Conservation (phyloP, 257 asterid species). For the Haberlea rhodopensis region DNA sequence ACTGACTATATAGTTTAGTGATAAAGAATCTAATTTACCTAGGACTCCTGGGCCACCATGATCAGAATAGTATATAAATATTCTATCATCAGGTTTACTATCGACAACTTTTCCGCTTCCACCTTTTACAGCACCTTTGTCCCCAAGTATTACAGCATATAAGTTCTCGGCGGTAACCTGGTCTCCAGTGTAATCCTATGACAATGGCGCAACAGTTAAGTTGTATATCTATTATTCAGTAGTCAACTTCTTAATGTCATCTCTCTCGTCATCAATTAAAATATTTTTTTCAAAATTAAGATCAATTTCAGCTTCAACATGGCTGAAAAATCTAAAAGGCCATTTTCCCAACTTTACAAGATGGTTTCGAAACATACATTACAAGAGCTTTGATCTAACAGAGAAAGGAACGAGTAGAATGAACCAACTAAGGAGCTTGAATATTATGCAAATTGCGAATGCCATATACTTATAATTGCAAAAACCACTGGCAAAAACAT, state of each 20-base stretch:
- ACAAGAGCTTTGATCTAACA: too few relatives aligned
- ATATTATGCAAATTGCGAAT: background rate
- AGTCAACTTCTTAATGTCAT: background rate
- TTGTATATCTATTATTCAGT: background rate
- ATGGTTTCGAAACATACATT: too few relatives aligned
- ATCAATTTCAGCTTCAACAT: too few relatives aligned
- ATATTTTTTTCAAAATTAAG: background rate
- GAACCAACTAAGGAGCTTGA: background rate
- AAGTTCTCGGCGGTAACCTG: constrained; percentile 60
- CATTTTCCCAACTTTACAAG: background rate
- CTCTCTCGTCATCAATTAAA: background rate
- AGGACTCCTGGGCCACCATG: constrained; percentile 98
- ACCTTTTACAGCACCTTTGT: constrained; percentile 57
- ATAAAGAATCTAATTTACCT: constrained; percentile 41
- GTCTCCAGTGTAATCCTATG: constrained; percentile 78
- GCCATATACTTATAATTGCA: too few relatives aligned
- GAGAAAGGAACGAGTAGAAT: too few relatives aligned
- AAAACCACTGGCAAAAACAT: background rate
- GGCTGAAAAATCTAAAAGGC: too few relatives aligned
- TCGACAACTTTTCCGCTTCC: constrained; percentile 78
- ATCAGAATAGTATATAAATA: constrained; percentile 79
- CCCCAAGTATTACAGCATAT: constrained; percentile 76
- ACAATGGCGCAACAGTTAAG: background rate
- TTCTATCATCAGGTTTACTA: constrained; percentile 63
- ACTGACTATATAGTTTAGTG: background rate